Percentiles rank a stretch among this genome's conserved stretches.
These are phyloP conservation scores for Rosa persica DNA, from an alignment of 306 rosid genomes.

Conservation along the genomic window DNA sequence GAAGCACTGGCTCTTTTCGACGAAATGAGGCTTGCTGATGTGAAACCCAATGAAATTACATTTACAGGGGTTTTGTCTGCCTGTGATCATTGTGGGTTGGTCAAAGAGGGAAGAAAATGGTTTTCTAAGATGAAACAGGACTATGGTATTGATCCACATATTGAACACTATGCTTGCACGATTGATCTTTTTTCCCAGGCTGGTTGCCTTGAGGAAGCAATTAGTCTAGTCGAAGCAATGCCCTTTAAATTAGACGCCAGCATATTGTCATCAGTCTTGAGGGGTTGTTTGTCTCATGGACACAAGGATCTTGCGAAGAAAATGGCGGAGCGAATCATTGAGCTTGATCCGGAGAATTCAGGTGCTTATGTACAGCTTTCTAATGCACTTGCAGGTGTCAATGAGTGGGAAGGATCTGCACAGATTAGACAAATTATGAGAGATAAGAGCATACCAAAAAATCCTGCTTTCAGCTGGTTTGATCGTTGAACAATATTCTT, in stretches of 20 bases:
- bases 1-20: conserved; percentile 59
- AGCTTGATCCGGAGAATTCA: conserved; percentile 59
- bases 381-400: conserved; percentile 56
- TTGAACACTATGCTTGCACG: conserved; percentile 74
- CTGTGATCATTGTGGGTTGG: conserved; percentile 69
- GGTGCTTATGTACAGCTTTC: conserved; percentile 73
- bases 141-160: conserved; percentile 48
- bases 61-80: conserved; percentile 71
- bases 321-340: conserved; percentile 54
- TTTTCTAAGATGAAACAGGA: conserved; percentile 48
- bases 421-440: conserved; percentile 56
- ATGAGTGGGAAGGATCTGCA: conserved; percentile 81
- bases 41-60: conserved; percentile 57
- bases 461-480: conserved; percentile 71
- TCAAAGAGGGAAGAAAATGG: conserved; percentile 66
- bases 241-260: conserved; percentile 62
- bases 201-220: conserved; percentile 63
- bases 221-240: conserved; percentile 51
- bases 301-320: conserved; percentile 51
- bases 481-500: conserved; percentile 35
- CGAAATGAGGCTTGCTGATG: conserved; percentile 54
- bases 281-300: conserved; percentile 67
- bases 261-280: conserved; percentile 69
- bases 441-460: conserved; percentile 45
- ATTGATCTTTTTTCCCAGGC: conserved; percentile 69